A percentile compares a stretch with the other conserved stretches of the same genome.
These are phyloP conservation scores for Eleusine coracana DNA, from an alignment of 176 grass and related monocot genomes.

Conservation along the genomic window DNA sequence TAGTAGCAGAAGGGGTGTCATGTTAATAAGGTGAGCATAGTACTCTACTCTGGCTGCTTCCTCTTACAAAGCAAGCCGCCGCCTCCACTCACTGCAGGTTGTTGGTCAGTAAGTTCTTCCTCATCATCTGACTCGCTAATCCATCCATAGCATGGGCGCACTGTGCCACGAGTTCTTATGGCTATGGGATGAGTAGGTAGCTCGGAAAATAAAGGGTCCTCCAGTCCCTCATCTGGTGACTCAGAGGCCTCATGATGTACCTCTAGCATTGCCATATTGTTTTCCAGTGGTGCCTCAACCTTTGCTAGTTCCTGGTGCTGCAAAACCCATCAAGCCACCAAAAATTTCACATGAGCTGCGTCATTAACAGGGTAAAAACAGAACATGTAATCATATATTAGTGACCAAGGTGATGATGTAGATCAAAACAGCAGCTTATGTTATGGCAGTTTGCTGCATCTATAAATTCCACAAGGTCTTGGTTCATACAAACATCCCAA, in stretches of 20 bases:
- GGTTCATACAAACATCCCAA: background rate
- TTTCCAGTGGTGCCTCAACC: background rate
- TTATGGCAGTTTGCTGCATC: background rate
- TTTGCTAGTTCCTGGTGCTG: background rate
- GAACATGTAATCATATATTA: background rate
- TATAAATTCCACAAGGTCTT: background rate
- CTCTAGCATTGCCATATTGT: background rate
- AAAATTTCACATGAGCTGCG: background rate
- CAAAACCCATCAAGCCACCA: background rate
- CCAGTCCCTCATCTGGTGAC: background rate
- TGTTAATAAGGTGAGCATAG: background rate
- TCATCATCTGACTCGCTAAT: slow-evolving; percentile 40
- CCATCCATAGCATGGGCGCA: slow-evolving; percentile 40
- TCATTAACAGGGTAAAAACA: background rate
- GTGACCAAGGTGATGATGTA: background rate
- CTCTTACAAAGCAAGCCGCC: slow-evolving; percentile 9
- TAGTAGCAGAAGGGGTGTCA: background rate
- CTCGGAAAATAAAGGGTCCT: background rate
- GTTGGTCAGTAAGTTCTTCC: background rate
- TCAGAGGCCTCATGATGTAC: background rate
- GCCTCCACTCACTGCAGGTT: background rate
- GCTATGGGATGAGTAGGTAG: background rate
- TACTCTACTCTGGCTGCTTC: slow-evolving; percentile 22
- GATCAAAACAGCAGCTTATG: background rate
- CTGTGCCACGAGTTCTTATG: background rate